phyloP scores from a whole-genome alignment of 2,329 filamentous ascomycete species.

The Aspergillus sergii region DNA sequence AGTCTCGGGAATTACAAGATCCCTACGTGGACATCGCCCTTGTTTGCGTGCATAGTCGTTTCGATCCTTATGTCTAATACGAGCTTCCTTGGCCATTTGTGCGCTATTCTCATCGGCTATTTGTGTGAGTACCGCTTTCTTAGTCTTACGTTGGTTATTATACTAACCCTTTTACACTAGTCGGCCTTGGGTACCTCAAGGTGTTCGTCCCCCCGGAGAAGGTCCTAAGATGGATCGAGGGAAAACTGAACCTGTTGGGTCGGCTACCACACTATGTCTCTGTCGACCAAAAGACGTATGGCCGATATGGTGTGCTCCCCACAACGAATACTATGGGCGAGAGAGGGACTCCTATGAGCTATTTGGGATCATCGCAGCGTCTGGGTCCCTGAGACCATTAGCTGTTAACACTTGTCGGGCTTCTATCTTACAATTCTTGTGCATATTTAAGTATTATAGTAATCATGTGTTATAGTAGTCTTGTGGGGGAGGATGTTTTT shows the following conservation, averaged over 20 bases:
- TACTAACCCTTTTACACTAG: slow-evolving; percentile 45
- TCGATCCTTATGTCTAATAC: slow-evolving; percentile 77
- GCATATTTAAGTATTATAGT: slow-evolving; percentile 30
- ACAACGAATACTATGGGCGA: slow-evolving; percentile 44
- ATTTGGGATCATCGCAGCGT: slow-evolving; percentile 66
- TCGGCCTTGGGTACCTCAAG: slow-evolving; percentile 84
- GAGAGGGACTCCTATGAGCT: slow-evolving; percentile 55
- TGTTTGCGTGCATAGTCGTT: slow-evolving; percentile 74
- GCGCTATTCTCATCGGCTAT: slow-evolving; percentile 82
- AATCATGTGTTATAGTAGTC: slow-evolving; percentile 12
- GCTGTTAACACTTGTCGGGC: background rate
- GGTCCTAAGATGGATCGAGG: slow-evolving; percentile 83
- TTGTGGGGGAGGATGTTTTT: background rate
- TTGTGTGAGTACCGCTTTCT: slow-evolving; percentile 62
- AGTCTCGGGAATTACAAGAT: slow-evolving; percentile 68
- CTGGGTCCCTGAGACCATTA: slow-evolving; percentile 63
- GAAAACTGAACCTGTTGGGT: slow-evolving; percentile 80
- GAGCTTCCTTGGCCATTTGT: slow-evolving; percentile 83
- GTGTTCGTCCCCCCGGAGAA: slow-evolving; percentile 88
- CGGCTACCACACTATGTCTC: slow-evolving; percentile 89
- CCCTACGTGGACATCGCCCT: slow-evolving; percentile 87
- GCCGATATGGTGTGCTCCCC: slow-evolving; percentile 85
- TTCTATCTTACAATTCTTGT: slow-evolving; percentile 27
- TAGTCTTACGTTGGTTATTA: background rate
- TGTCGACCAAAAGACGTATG: slow-evolving; percentile 94